These are phyloP conservation scores for Boletellus ananas DNA, from an alignment of 768 basidiomycete genomes.

Conservation along the genomic window DNA sequence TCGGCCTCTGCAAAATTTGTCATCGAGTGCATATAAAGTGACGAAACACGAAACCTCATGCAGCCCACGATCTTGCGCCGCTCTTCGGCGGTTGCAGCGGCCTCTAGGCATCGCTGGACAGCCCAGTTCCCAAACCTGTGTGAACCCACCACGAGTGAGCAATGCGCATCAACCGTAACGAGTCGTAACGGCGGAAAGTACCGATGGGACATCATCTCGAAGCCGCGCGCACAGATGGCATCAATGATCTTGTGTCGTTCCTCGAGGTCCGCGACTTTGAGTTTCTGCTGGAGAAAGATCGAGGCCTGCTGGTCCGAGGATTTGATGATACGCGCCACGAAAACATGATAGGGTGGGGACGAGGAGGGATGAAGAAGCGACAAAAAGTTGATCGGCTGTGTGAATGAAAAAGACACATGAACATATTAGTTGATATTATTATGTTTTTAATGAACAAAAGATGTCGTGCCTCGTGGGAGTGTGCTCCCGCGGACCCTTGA, in stretches of 20 bases:
- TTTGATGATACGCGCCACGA: constrained; percentile 83
- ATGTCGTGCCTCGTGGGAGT: constrained; percentile 51
- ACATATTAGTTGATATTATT: constrained; percentile 13
- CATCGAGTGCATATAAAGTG: constrained; percentile 6
- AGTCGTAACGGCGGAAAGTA: constrained; percentile 23
- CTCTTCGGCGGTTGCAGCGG: constrained; percentile 70
- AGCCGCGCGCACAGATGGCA: constrained; percentile 78
- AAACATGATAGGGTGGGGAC: constrained; percentile 76
- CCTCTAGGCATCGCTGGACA: constrained; percentile 82
- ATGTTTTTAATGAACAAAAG: constrained; percentile 1
- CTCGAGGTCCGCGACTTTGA: constrained; percentile 77
- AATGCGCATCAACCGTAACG: neutral
- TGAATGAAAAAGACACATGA: constrained; percentile 7
- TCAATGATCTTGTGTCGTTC: constrained; percentile 83
- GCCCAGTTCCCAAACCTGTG: constrained; percentile 90
- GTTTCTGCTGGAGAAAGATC: constrained; percentile 85
- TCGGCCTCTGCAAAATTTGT: constrained; percentile 50
- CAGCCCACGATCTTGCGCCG: constrained; percentile 78
- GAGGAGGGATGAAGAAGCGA: constrained; percentile 82
- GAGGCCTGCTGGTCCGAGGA: constrained; percentile 89
- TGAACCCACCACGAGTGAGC: constrained; percentile 6
- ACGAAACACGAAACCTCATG: constrained; percentile 56
- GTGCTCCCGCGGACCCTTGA: constrained; percentile 24
- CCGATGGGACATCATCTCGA: constrained; percentile 93
- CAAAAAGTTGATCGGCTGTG: constrained; percentile 84